Percentiles rank a stretch among this genome's conserved stretches.
Evolutionary conservation across 768 basidiomycete genomes (phyloP).

Genomic region (Leccinum arenicola): DNA sequence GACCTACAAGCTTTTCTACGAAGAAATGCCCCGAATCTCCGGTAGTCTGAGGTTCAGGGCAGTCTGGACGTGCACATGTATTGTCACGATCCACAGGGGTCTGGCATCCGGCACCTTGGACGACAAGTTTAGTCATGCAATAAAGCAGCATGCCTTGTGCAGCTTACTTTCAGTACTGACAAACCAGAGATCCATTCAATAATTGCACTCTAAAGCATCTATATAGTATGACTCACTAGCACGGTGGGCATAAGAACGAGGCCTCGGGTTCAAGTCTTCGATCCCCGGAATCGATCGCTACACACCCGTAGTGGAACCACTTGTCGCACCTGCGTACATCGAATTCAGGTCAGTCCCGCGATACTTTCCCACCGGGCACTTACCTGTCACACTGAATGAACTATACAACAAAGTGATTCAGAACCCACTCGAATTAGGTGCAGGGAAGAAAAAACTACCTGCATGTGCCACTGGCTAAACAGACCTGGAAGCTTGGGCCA

Average conservation of each 20-base stretch:
- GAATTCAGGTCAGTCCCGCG: background rate
- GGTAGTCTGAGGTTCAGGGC: slow-evolving; percentile 13
- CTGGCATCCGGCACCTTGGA: slow-evolving; percentile 17
- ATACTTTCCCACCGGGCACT: background rate
- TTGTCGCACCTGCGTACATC: slow-evolving; percentile 32
- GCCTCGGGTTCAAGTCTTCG: slow-evolving; percentile 30
- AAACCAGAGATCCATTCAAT: background rate
- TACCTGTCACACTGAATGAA: slow-evolving; percentile 37
- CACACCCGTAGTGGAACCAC: slow-evolving; percentile 56
- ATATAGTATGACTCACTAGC: slow-evolving; percentile 26
- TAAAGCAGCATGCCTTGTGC: background rate
- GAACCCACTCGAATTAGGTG: background rate
- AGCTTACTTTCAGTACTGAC: slow-evolving; percentile 15
- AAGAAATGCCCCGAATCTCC: slow-evolving; percentile 16
- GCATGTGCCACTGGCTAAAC: slow-evolving; percentile 21
- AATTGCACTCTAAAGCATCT: background rate
- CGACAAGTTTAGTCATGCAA: background rate
- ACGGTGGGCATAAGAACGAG: slow-evolving; percentile 44
- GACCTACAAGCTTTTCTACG: slow-evolving; percentile 30
- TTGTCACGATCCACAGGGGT: slow-evolving; percentile 8
- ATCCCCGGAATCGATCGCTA: slow-evolving; percentile 39
- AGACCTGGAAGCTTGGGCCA: slow-evolving; percentile 16
- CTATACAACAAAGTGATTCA: slow-evolving; percentile 10
- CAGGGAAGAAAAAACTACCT: slow-evolving; percentile 13
- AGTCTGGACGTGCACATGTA: slow-evolving; percentile 27